These are phyloP conservation scores for Talaromyces sp. DNA, from an alignment of 2,329 filamentous ascomycete species.

Conservation along the genomic window DNA sequence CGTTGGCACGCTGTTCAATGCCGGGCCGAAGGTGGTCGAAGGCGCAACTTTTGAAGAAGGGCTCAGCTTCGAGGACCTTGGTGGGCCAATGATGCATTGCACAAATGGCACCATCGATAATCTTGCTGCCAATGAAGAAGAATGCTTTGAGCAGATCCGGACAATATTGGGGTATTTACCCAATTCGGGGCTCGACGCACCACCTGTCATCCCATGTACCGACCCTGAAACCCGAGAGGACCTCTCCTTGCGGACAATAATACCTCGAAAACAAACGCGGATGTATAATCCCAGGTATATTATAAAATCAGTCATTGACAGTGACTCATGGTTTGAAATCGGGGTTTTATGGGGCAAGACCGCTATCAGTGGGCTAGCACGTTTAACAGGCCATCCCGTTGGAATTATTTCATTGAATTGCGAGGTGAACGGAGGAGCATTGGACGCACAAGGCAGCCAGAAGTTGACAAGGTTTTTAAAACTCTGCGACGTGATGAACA, in stretches of 20 bases:
- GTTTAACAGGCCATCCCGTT: slow-evolving; percentile 51
- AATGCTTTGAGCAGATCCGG: slow-evolving; percentile 56
- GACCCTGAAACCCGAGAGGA: slow-evolving; percentile 49
- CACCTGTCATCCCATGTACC: slow-evolving; percentile 42
- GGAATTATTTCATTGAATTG: slow-evolving; percentile 57
- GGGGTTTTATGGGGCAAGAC: slow-evolving; percentile 58
- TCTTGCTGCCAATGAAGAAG: slow-evolving; percentile 53
- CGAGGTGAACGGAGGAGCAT: slow-evolving; percentile 55
- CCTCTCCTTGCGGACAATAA: slow-evolving; percentile 47
- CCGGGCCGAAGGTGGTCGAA: slow-evolving; percentile 58
- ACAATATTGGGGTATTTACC: slow-evolving; percentile 54
- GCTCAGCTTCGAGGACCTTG: slow-evolving; percentile 52
- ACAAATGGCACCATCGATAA: slow-evolving; percentile 64
- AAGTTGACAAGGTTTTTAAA: slow-evolving; percentile 57
- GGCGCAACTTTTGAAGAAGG: slow-evolving; percentile 61
- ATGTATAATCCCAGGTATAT: slow-evolving; percentile 57
- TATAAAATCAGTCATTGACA: slow-evolving; percentile 53
- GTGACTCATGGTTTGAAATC: slow-evolving; percentile 57
- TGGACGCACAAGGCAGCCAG: slow-evolving; percentile 56
- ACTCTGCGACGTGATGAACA: slow-evolving; percentile 60
- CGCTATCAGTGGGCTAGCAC: slow-evolving; percentile 55
- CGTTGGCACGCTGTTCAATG: slow-evolving; percentile 58
- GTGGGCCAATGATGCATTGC: slow-evolving; percentile 57
- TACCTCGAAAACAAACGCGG: slow-evolving; percentile 52
- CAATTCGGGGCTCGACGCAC: slow-evolving; percentile 50